Conservation (phyloP, 306 rosid genomes). For the Amphicarpaea edgeworthii region DNA sequence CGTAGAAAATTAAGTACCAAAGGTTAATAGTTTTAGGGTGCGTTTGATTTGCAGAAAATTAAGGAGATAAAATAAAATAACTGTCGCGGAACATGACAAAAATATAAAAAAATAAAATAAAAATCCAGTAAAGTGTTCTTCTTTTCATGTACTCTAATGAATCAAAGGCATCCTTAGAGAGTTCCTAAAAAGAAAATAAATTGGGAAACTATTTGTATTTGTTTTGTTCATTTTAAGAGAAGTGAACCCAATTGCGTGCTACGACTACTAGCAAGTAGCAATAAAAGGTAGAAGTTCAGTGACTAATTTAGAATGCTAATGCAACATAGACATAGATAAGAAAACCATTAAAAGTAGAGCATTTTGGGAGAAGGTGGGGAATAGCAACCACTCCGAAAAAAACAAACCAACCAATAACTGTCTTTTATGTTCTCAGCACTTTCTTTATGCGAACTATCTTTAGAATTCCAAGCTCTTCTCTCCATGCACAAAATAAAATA, state of each 20-base stretch:
- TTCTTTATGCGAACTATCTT: constrained; percentile 61
- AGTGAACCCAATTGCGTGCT: neutral
- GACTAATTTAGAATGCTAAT: constrained; percentile 27
- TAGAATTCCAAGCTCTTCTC: constrained; percentile 78
- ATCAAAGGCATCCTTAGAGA: too few species aligned
- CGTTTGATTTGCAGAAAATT: too few species aligned
- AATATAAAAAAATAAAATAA: too few species aligned
- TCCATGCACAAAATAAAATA: constrained; percentile 54
- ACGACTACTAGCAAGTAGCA: constrained; percentile 24
- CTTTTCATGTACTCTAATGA: too few species aligned
- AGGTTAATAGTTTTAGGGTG: too few species aligned
- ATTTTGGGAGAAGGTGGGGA: constrained; percentile 56
- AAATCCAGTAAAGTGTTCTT: too few species aligned
- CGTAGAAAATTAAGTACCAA: too few species aligned
- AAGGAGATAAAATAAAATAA: too few species aligned
- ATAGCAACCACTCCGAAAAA: constrained; percentile 39
- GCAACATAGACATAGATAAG: constrained; percentile 47
- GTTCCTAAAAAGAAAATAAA: too few species aligned
- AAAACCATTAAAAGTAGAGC: constrained; percentile 65
- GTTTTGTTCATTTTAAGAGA: neutral
- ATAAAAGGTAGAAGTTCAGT: constrained; percentile 1
- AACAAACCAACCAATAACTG: constrained; percentile 46
- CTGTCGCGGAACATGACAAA: too few species aligned
- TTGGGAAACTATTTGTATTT: neutral
- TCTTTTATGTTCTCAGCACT: constrained; percentile 55